Evolutionary conservation across 306 rosid species (phyloP).

Genomic region (Prinsepia uniflora): DNA sequence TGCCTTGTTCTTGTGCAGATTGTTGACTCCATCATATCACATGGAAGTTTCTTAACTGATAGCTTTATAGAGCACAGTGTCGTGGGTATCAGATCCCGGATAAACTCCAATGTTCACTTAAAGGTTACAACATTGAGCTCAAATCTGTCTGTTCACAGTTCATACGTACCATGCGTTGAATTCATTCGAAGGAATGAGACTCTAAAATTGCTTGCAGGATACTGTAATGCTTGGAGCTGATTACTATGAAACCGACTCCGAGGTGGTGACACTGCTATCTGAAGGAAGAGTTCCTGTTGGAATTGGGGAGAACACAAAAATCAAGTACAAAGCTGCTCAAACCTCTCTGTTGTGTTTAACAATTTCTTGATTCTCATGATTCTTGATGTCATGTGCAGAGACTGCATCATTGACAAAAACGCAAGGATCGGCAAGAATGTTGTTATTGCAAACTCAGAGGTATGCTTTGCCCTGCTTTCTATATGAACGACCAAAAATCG

Average conservation of each 20-base stretch:
- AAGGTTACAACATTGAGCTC: conserved; percentile 44
- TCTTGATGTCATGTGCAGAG: conserved; percentile 47
- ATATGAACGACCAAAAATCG: not conserved
- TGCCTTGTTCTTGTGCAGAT: conserved; percentile 47
- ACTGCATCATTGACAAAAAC: conserved; percentile 88
- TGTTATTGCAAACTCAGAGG: conserved; percentile 74
- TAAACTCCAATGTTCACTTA: conserved; percentile 67
- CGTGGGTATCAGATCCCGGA: conserved; percentile 85
- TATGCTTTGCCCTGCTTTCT: not conserved
- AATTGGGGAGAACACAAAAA: conserved; percentile 83
- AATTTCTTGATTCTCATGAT: not conserved
- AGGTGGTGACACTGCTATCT: conserved; percentile 52
- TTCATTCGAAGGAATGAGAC: not conserved
- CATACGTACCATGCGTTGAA: no score
- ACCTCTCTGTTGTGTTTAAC: not conserved
- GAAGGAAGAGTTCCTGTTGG: conserved; percentile 92
- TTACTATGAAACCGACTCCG: conserved; percentile 72
- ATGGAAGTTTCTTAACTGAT: conserved; percentile 82
- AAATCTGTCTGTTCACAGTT: not conserved
- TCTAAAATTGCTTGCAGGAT: conserved; percentile 49
- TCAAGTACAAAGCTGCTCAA: conserved; percentile 45
- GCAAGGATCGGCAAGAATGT: conserved; percentile 86
- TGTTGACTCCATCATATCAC: conserved; percentile 84
- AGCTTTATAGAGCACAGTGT: conserved; percentile 84
- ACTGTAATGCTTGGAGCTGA: conserved; percentile 98